These are phyloP conservation scores for Pichia deserticola DNA, from an alignment of 805 yeast species.

Conservation along the genomic window DNA sequence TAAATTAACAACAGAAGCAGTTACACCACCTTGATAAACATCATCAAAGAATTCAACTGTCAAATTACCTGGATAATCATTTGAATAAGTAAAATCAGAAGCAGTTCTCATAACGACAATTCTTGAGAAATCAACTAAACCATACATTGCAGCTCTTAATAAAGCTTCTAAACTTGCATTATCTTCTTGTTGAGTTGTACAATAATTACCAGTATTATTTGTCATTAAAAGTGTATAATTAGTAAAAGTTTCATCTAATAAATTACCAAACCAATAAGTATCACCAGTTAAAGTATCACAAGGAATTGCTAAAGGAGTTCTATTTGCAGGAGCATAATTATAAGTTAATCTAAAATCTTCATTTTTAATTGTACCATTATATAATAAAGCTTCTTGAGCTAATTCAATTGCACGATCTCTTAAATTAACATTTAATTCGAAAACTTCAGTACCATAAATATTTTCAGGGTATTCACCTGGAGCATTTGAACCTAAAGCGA, in stretches of 20 bases:
- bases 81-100: slow-evolving; percentile 48
- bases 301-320: slow-evolving; percentile 38
- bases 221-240: slow-evolving; percentile 42
- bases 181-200: slow-evolving; percentile 62
- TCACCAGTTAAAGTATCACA: slow-evolving; percentile 60
- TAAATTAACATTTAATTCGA: slow-evolving; percentile 51
- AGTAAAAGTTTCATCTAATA: slow-evolving; percentile 42
- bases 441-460: slow-evolving; percentile 59
- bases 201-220: slow-evolving; percentile 52
- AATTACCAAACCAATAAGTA: slow-evolving; percentile 50
- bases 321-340: slow-evolving; percentile 42
- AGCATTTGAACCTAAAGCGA: slow-evolving; percentile 43
- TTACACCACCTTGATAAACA: slow-evolving; percentile 44
- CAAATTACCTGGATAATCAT: slow-evolving; percentile 27
- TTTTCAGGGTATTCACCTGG: slow-evolving; percentile 45
- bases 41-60: slow-evolving; percentile 45
- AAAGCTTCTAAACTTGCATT: slow-evolving; percentile 57
- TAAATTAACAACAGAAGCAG: slow-evolving; percentile 43
- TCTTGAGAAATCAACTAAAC: slow-evolving; percentile 50
- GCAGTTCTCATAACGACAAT: slow-evolving; percentile 54
- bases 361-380: slow-evolving; percentile 40
- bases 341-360: slow-evolving; percentile 41
- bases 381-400: slow-evolving; percentile 38
- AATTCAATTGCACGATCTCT: slow-evolving; percentile 51
- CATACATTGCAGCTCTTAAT: slow-evolving; percentile 45